Conservation (phyloP, 306 rosid species). For the Dryas octopetala region DNA sequence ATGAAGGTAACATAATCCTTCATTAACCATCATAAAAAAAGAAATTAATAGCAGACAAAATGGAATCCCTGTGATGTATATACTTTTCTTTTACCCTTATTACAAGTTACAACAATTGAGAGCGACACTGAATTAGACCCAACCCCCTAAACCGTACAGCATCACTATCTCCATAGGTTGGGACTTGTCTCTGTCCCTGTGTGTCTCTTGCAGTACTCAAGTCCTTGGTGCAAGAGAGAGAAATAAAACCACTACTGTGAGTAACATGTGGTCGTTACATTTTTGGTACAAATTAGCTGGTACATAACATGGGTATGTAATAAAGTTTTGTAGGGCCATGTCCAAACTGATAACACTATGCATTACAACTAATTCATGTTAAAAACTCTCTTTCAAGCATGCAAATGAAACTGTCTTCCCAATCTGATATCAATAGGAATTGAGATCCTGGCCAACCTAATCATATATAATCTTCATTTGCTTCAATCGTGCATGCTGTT, state of each 20-base stretch:
- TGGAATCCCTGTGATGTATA: background rate
- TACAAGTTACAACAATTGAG: constrained; percentile 1
- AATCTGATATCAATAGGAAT: background rate
- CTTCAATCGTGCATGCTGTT: background rate
- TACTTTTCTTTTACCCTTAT: background rate
- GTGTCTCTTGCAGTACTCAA: constrained; percentile 14
- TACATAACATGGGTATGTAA: background rate
- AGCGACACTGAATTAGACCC: background rate
- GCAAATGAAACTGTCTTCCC: background rate
- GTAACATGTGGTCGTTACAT: constrained; percentile 25
- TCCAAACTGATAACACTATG: background rate
- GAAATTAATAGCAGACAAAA: background rate
- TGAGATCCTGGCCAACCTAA: constrained; percentile 10
- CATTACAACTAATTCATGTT: background rate
- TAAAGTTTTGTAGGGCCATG: background rate
- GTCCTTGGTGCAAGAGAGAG: background rate
- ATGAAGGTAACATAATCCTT: background rate
- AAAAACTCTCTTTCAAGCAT: background rate
- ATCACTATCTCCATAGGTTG: constrained; percentile 34
- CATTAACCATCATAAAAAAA: background rate
- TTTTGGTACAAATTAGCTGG: constrained; percentile 22
- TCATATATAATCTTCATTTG: background rate
- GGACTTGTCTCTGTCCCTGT: constrained; percentile 15
- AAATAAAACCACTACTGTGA: constrained; percentile 15
- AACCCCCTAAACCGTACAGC: constrained; percentile 13